phyloP scores from a whole-genome alignment of 257 asterid genomes.

The Verbena officinalis region DNA sequence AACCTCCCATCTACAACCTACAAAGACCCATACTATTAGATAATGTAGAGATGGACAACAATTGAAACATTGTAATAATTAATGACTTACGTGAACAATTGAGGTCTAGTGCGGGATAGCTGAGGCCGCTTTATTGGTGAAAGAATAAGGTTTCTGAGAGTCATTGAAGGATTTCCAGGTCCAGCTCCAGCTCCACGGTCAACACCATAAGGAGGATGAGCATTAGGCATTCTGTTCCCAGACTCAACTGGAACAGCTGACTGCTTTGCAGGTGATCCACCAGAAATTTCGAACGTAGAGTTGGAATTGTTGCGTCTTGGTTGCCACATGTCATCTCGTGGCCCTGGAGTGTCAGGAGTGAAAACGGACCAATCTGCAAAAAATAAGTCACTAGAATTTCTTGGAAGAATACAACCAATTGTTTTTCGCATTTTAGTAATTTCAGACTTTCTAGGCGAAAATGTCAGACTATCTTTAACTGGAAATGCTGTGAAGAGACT shows the following conservation, averaged over 20 bases:
- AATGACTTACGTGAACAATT: constrained; percentile 70
- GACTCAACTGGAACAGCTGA: constrained; percentile 53
- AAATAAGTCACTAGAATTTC: constrained; percentile 68
- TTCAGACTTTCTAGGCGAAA: neutral
- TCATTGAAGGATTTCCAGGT: constrained; percentile 73
- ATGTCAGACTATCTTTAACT: neutral
- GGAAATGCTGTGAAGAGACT: constrained; percentile 31
- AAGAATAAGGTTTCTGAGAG: constrained; percentile 78
- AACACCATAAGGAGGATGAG: constrained; percentile 52
- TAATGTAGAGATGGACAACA: constrained; percentile 2
- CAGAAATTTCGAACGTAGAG: constrained; percentile 65
- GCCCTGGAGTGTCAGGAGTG: constrained; percentile 99
- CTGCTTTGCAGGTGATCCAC: constrained; percentile 71
- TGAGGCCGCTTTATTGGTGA: constrained; percentile 92
- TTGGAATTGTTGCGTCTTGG: constrained; percentile 57
- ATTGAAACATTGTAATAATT: constrained; percentile 4
- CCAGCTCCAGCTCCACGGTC: constrained; percentile 62
- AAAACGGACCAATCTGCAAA: constrained; percentile 82
- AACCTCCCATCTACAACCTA: constrained; percentile 18
- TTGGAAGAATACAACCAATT: constrained; percentile 33
- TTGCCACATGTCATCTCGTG: constrained; percentile 86
- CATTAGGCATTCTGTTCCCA: constrained; percentile 60
- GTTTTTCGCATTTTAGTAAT: neutral
- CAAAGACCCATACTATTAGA: constrained; percentile 16
- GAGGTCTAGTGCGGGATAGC: constrained; percentile 76